Evolutionary conservation across 2,329 filamentous ascomycete genomes (phyloP), one percentile per base, ranked within the genome.

Genomic region (Byssochlamys sp.): DNA sequence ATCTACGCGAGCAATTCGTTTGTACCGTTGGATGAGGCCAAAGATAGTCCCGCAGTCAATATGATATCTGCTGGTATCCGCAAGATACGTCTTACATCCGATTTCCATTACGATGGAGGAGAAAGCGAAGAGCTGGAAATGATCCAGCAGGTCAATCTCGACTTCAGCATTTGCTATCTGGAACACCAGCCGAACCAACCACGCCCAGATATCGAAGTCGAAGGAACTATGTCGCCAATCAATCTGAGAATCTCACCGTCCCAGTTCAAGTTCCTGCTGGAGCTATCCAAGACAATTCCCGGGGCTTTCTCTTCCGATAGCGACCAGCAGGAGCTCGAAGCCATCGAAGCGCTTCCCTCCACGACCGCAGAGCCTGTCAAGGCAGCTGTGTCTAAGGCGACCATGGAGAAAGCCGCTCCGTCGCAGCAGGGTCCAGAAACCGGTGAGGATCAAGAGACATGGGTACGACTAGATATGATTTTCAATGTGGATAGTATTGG

Each of bases 1-100:
- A 96, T 99, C 26, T 99, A 97, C 69, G 91, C 90, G 0, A 91
- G 91, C 72, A 99, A 99, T 72, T 89, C 87, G 62, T 99, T 99
- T 68, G 84, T 87, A 0, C 88, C 89, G 0, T 76, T 97, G 2
- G 88, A 95, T 61, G 90, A 95, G 59, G 85, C 85, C 0, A 79
- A 88, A 64, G 76, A 84, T 29, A 82, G 88, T 0, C 83, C 87
- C 2, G 85, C 89, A 59, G 90, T 90, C 31, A 99, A 96, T 80
- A 91, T 95, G 69, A 82, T 99, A 14, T 88, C 89, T 2, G 87
- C 91, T 19, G 94, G 94, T 25, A 92, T 99, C 63, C 84, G 92
- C 56, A 95, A 99, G 60, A 90, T 96, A 60, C 86, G 89, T 33
- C 78, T 99, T 28, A 96, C 90, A 0, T 97, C 92, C 0, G 86